These are phyloP conservation scores for Manihot esculenta DNA, from an alignment of 441 rosid genomes.

Conservation along the genomic window DNA sequence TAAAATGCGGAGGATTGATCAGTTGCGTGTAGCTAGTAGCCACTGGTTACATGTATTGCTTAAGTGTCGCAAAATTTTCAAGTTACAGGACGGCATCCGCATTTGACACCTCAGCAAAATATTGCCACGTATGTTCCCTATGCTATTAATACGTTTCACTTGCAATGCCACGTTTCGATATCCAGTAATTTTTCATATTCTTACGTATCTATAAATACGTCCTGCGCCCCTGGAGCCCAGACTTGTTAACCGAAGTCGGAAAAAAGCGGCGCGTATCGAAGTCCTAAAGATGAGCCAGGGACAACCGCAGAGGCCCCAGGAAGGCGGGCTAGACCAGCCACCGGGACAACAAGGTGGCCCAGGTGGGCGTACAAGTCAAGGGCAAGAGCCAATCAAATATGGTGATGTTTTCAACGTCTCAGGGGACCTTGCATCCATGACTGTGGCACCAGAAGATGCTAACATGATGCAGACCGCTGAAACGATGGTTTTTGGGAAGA, in stretches of 20 bases:
- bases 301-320: constrained; percentile 40
- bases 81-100: background rate
- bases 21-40: background rate
- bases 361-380: background rate
- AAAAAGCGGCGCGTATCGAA: too few species aligned
- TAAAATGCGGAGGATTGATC: too few species aligned
- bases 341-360: background rate
- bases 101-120: constrained; percentile 9
- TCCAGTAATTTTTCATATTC: background rate
- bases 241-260: too few species aligned
- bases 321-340: constrained; percentile 15
- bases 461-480: constrained; percentile 75
- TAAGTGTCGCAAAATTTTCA: background rate
- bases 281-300: constrained; percentile 50
- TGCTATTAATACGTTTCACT: constrained; percentile 2
- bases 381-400: constrained; percentile 47
- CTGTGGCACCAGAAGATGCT: constrained; percentile 61
- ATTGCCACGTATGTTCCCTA: constrained; percentile 5
- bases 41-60: background rate
- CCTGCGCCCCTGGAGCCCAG: too few species aligned
- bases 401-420: constrained; percentile 56
- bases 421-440: constrained; percentile 47
- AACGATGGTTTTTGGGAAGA: constrained; percentile 47
- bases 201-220: background rate
- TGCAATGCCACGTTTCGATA: background rate